phyloP scores from a whole-genome alignment of 2,329 filamentous ascomycete species.

The Aquanectria penicillioides region DNA sequence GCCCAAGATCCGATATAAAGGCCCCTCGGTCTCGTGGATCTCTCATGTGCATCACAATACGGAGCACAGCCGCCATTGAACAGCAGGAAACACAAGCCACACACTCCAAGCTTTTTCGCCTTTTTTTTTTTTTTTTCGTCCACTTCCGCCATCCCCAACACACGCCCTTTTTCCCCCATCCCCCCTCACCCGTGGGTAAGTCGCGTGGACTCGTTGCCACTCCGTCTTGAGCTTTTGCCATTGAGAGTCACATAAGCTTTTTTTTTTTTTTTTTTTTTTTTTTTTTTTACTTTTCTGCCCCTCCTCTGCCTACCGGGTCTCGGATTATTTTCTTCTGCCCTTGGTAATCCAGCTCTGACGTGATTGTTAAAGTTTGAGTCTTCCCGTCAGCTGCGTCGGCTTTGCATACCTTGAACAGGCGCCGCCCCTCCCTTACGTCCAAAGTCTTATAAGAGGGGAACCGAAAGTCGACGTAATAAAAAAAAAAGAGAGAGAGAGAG shows the following conservation, averaged over 20 bases:
- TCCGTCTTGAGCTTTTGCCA: too few species aligned
- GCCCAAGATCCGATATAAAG: conserved; percentile 15
- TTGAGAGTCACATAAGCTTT: not conserved
- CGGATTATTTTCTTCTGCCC: not conserved
- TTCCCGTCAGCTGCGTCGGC: not conserved
- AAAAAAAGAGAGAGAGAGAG: too few species aligned
- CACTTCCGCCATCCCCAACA: conserved; percentile 1
- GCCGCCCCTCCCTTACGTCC: too few species aligned
- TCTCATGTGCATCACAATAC: not conserved
- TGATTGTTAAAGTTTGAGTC: conserved; percentile 25
- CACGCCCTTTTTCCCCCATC: not conserved
- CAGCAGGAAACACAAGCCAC: not conserved
- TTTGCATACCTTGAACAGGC: not conserved
- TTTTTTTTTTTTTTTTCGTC: too few species aligned
- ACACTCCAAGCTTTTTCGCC: conserved; percentile 10
- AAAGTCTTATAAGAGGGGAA: conserved; percentile 5
- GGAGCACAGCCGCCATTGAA: too few species aligned
- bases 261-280: conserved; percentile 29
- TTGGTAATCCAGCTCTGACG: conserved; percentile 27
- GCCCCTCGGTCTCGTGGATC: not conserved
- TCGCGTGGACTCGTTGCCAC: not conserved
- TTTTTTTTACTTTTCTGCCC: not conserved
- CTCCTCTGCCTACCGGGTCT: not conserved
- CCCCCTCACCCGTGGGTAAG: not conserved
- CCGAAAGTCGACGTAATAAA: not conserved